Conservation (phyloP, 768 basidiomycete species). For the Suillus subluteus region DNA sequence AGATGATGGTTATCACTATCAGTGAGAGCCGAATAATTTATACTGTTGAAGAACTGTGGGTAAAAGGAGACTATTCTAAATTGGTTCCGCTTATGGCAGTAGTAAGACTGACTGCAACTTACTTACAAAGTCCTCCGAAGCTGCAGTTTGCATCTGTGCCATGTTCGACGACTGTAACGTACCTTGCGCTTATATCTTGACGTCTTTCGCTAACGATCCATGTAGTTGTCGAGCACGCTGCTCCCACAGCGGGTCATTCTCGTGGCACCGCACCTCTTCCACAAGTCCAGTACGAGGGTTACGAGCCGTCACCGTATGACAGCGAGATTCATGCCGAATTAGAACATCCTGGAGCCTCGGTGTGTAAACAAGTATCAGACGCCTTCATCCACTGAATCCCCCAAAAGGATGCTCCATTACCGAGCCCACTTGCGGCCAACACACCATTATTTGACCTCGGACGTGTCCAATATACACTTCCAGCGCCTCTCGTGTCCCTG, state of each 20-base stretch:
- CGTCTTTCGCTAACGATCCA: conserved; percentile 13
- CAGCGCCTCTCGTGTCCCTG: conserved; percentile 81
- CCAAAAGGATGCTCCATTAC: conserved; percentile 36
- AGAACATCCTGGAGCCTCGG: conserved; percentile 36
- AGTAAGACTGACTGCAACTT: background rate
- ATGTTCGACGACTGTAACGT: conserved; percentile 67
- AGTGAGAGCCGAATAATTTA: background rate
- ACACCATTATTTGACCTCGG: conserved; percentile 80
- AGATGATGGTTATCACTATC: background rate
- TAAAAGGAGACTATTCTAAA: background rate
- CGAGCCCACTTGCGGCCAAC: conserved; percentile 38
- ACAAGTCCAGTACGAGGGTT: conserved; percentile 82
- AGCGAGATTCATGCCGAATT: conserved; percentile 51
- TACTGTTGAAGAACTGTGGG: no score
- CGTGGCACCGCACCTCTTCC: conserved; percentile 47
- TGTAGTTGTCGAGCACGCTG: conserved; percentile 86
- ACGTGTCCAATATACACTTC: conserved; percentile 86
- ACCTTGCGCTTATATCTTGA: background rate
- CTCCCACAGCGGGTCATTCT: conserved; percentile 44
- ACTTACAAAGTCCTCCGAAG: background rate
- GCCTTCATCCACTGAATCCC: conserved; percentile 9
- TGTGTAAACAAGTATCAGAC: conserved; percentile 14
- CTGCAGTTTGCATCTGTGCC: background rate
- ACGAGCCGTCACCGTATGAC: conserved; percentile 69
- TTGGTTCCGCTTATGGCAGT: background rate